A percentile compares a stretch with the other conserved stretches of the same genome.
phyloP scores from a whole-genome alignment of 2,329 filamentous ascomycete genomes.

The Cercospora zeae-maydis region DNA sequence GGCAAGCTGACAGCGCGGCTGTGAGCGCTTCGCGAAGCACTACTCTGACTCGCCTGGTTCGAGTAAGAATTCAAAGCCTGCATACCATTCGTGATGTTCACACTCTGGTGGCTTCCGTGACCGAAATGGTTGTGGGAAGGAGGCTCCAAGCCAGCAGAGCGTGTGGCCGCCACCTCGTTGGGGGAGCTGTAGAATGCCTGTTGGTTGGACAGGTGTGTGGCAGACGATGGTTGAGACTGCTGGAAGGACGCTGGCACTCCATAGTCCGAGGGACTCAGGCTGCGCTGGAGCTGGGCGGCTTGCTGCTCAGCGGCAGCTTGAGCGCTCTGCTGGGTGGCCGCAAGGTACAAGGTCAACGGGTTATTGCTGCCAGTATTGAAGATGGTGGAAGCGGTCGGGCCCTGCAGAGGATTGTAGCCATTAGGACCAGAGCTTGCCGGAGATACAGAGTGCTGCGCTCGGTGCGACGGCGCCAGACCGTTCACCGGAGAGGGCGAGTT shows the following conservation, averaged over 20 bases:
- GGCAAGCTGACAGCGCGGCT: slow-evolving; percentile 88
- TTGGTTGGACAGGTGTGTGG: slow-evolving; percentile 58
- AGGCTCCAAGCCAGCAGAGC: slow-evolving; percentile 33
- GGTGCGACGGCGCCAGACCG: slow-evolving; percentile 49
- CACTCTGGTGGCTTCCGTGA: slow-evolving; percentile 52
- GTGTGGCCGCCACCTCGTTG: slow-evolving; percentile 54
- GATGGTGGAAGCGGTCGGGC: slow-evolving; percentile 66
- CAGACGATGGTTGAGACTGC: slow-evolving; percentile 42
- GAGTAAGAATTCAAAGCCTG: slow-evolving; percentile 19
- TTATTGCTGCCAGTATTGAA: slow-evolving; percentile 79
- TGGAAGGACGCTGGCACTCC: slow-evolving; percentile 44
- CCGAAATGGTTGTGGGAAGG: slow-evolving; percentile 43
- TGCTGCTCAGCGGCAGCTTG: slow-evolving; percentile 41
- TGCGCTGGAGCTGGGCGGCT: slow-evolving; percentile 44
- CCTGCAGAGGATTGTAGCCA: slow-evolving; percentile 57
- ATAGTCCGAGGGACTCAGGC: slow-evolving; percentile 52
- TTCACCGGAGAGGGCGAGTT: slow-evolving; percentile 57
- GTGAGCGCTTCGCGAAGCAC: slow-evolving; percentile 45
- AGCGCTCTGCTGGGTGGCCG: slow-evolving; percentile 61
- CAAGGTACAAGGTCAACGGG: slow-evolving; percentile 87
- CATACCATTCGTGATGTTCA: slow-evolving; percentile 42
- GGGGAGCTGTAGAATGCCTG: slow-evolving; percentile 73
- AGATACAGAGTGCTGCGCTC: slow-evolving; percentile 58
- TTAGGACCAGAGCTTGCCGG: slow-evolving; percentile 58
- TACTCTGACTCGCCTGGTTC: slow-evolving; percentile 51